Conservation (phyloP, 352 stramenopile species). For the Phytophthora uliginosa region DNA sequence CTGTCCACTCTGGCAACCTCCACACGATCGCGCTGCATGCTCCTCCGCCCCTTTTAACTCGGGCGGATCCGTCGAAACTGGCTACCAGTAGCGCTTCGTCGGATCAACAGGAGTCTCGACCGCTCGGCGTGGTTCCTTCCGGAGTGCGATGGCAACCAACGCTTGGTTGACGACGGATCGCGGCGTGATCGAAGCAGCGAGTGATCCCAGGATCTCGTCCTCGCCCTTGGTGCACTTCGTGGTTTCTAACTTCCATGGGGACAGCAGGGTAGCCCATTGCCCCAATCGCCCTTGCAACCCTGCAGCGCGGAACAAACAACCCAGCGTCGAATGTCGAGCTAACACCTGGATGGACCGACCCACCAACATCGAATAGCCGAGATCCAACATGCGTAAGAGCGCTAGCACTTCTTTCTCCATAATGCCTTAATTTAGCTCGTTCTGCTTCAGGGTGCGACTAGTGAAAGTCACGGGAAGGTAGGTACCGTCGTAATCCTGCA, state of each 20-base stretch:
- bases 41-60: constrained; percentile 7
- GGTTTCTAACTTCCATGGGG: not conserved
- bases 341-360: too few species aligned
- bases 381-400: not conserved
- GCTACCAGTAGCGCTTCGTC: too few species aligned
- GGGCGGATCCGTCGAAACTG: too few species aligned
- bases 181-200: not conserved
- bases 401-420: not conserved
- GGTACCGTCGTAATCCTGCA: not conserved
- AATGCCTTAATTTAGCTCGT: not conserved
- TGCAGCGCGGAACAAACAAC: not conserved
- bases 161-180: constrained; percentile 3
- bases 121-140: too few species aligned
- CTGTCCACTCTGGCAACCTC: constrained; percentile 20
- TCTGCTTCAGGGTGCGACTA: not conserved
- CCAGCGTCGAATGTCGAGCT: constrained; percentile 5
- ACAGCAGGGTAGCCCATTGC: constrained; percentile 6
- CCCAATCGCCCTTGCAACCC: not conserved
- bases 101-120: too few species aligned
- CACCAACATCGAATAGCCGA: not conserved
- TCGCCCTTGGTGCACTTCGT: constrained; percentile 15
- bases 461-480: not conserved
- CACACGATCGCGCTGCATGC: constrained; percentile 23
- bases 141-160: not conserved
- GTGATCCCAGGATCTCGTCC: constrained; percentile 16